Evolutionary conservation across 2,329 filamentous ascomycete species (phyloP).

Genomic region (Apiospora marii): DNA sequence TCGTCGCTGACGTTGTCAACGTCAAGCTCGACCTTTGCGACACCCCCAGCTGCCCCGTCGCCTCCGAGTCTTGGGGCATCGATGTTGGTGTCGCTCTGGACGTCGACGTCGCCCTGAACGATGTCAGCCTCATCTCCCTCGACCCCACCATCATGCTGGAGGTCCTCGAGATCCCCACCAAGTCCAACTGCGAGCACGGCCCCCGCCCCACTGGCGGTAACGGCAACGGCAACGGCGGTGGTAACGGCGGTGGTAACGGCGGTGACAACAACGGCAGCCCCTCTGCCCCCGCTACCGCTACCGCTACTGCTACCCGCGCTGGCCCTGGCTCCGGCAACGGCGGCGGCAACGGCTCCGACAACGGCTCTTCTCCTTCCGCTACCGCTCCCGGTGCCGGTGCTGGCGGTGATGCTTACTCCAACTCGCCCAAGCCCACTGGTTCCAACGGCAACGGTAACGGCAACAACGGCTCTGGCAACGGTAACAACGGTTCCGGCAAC

Average conservation of each 20-base stretch:
- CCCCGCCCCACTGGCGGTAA: slow-evolving; percentile 25
- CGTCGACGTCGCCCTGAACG: slow-evolving; percentile 33
- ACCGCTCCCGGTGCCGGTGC: neutral
- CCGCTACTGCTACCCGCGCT: slow-evolving; percentile 23
- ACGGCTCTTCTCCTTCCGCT: neutral
- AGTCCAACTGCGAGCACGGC: slow-evolving; percentile 45
- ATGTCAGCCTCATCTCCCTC: slow-evolving; percentile 48
- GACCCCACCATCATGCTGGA: slow-evolving; percentile 51
- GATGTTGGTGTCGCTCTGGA: slow-evolving; percentile 39
- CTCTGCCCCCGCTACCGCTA: slow-evolving; percentile 16
- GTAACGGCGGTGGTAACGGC: neutral
- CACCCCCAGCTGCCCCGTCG: slow-evolving; percentile 47
- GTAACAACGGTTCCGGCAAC: neutral
- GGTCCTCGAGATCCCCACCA: slow-evolving; percentile 46
- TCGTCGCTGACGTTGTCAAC: slow-evolving; percentile 63
- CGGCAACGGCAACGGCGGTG: slow-evolving; percentile 15
- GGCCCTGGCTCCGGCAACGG: neutral
- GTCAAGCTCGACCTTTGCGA: slow-evolving; percentile 53
- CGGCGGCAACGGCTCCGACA: neutral
- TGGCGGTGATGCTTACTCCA: neutral
- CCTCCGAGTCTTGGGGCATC: slow-evolving; percentile 47
- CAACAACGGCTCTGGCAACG: neutral
- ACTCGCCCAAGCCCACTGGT: neutral
- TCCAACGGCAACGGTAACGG: neutral
- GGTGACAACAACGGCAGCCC: neutral